Evolutionary conservation across 164 flowering plant genomes (phyloP).

Genomic region (Sedum album): DNA sequence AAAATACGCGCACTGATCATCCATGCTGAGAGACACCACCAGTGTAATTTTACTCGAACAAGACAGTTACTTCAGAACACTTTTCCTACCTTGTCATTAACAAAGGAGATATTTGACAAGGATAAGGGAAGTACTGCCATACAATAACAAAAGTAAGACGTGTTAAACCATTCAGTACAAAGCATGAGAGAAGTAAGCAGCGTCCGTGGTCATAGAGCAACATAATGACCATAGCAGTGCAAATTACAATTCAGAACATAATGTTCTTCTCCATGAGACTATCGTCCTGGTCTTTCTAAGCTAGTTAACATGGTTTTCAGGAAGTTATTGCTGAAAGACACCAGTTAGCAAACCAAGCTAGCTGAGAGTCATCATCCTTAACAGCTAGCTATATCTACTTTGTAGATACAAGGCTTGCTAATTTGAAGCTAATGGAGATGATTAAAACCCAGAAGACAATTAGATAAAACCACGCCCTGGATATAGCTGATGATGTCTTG

Average conservation of each 20-base stretch:
- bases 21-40: too few relatives aligned
- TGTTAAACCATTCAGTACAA: too few relatives aligned
- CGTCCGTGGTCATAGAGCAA: neutral
- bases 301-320: neutral
- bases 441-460: slow-evolving; percentile 37
- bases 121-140: too few relatives aligned
- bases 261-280: neutral
- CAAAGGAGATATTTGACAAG: too few relatives aligned
- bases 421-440: slow-evolving; percentile 16
- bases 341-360: neutral
- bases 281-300: neutral
- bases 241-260: neutral
- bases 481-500: slow-evolving; percentile 23
- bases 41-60: too few relatives aligned
- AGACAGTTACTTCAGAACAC: too few relatives aligned
- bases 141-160: too few relatives aligned
- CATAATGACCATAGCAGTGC: neutral
- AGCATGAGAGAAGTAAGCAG: neutral
- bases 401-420: slow-evolving; percentile 19
- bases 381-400: neutral
- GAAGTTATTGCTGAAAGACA: neutral
- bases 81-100: too few relatives aligned
- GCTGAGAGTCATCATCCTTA: neutral
- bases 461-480: slow-evolving; percentile 27
- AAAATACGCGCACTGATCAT: too few relatives aligned